Percentiles rank a stretch among this genome's conserved stretches.
Conservation (phyloP, 2,329 filamentous ascomycete species). For the Pleomassaria siparia region DNA sequence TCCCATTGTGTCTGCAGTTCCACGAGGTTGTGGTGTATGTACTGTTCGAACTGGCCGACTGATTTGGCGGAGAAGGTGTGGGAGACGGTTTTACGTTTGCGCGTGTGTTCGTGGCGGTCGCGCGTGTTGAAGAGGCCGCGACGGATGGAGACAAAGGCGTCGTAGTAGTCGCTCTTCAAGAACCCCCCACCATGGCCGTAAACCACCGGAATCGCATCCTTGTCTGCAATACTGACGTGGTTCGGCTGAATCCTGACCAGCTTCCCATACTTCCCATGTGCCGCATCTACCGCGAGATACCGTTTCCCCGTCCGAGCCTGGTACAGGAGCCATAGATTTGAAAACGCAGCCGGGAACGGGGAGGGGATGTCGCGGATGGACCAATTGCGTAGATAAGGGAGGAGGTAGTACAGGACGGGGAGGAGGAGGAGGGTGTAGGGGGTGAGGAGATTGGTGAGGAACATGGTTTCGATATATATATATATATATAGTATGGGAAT, state of each 20-base stretch:
- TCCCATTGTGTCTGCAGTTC: conserved; percentile 75
- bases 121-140: conserved; percentile 89
- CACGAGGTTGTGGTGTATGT: conserved; percentile 78
- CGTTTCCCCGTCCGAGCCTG: conserved; percentile 62
- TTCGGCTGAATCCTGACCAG: conserved; percentile 81
- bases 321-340: conserved; percentile 77
- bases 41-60: conserved; percentile 82
- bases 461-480: too few species aligned
- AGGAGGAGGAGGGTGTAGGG: conserved; percentile 52
- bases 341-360: conserved; percentile 67
- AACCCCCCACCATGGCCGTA: conserved; percentile 66
- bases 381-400: conserved; percentile 62
- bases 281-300: conserved; percentile 63
- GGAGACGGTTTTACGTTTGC: conserved; percentile 85
- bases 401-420: conserved; percentile 58
- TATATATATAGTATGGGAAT: too few species aligned
- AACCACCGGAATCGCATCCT: conserved; percentile 71
- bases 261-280: conserved; percentile 76
- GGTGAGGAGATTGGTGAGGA: conserved; percentile 43
- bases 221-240: conserved; percentile 80
- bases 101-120: conserved; percentile 76
- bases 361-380: conserved; percentile 59
- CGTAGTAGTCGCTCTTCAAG: conserved; percentile 74
- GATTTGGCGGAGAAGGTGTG: conserved; percentile 86
- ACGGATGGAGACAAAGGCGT: conserved; percentile 85